phyloP scores from a whole-genome alignment of 2,329 filamentous ascomycete genomes.

The Xylaria sp. region DNA sequence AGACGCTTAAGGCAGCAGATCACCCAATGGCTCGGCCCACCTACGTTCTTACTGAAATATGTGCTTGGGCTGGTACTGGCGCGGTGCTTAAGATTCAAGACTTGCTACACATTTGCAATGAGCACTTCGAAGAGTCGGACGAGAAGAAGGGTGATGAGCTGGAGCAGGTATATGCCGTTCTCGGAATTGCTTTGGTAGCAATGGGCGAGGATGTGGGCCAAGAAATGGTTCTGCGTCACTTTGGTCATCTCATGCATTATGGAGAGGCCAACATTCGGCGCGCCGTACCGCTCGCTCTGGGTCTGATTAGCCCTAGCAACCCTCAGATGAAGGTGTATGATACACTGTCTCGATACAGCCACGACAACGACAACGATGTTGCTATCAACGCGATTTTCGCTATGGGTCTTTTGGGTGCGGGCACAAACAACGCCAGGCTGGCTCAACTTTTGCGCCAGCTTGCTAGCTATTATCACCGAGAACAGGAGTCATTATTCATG shows the following conservation, averaged over 20 bases:
- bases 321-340: conserved; percentile 99
- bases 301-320: conserved; percentile 95
- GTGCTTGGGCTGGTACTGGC: conserved; percentile 97
- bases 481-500: conserved; percentile 98
- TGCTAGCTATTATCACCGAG: conserved; percentile 97
- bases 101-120: conserved; percentile 96
- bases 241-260: conserved; percentile 99
- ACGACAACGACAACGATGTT: conserved; percentile 98
- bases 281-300: conserved; percentile 95
- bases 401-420: conserved; percentile 96
- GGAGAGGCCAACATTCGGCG: conserved; percentile 97
- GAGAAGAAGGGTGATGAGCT: conserved; percentile 96
- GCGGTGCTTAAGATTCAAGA: conserved; percentile 98
- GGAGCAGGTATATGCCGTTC: conserved; percentile 93
- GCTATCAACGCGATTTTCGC: conserved; percentile 99
- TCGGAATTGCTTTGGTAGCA: conserved; percentile 91
- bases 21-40: conserved; percentile 98
- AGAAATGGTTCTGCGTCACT: conserved; percentile 97
- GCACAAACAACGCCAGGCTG: conserved; percentile 96
- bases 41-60: conserved; percentile 92
- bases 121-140: conserved; percentile 93
- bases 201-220: conserved; percentile 99
- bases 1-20: conserved; percentile 96
- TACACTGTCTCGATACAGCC: conserved; percentile 94
- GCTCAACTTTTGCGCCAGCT: conserved; percentile 94